phyloP scores from a whole-genome alignment of 2,329 filamentous ascomycete genomes.

The Trichoderma asperellum region DNA sequence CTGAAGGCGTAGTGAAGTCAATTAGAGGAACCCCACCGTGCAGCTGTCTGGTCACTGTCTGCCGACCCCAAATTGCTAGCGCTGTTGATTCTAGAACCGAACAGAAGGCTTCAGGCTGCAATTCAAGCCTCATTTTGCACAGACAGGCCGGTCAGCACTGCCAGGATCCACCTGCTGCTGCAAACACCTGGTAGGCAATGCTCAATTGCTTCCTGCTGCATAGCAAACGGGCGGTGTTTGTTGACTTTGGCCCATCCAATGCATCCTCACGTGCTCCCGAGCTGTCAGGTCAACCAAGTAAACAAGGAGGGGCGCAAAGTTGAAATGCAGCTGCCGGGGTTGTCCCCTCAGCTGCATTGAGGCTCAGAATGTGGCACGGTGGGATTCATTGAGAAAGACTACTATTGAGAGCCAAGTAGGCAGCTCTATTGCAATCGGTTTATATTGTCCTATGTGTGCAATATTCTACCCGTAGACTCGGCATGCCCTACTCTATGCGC shows the following conservation, averaged over 20 bases:
- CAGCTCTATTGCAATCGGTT: background rate
- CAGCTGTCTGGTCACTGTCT: constrained; percentile 16
- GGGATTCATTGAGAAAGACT: background rate
- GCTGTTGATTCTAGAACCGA: constrained; percentile 26
- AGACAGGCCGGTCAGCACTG: background rate
- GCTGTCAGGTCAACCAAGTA: constrained; percentile 21
- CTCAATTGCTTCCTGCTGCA: constrained; percentile 3
- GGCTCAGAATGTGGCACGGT: background rate
- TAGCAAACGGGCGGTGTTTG: constrained; percentile 5
- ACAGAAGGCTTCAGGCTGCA: constrained; percentile 26
- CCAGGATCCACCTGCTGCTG: background rate
- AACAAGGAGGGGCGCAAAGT: constrained; percentile 8
- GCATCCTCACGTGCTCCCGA: constrained; percentile 16
- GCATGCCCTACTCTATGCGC: background rate
- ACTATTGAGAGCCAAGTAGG: background rate
- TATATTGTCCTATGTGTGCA: background rate
- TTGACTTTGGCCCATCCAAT: background rate
- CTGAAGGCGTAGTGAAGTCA: constrained; percentile 28
- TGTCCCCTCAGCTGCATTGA: background rate
- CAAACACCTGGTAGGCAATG: background rate
- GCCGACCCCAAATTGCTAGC: background rate
- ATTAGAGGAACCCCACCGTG: constrained; percentile 27
- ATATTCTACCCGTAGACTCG: background rate
- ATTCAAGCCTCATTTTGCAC: constrained; percentile 6
- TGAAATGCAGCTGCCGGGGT: background rate